phyloP scores from a whole-genome alignment of 495 filamentous ascomycete genomes.

The Xylaria grammica region DNA sequence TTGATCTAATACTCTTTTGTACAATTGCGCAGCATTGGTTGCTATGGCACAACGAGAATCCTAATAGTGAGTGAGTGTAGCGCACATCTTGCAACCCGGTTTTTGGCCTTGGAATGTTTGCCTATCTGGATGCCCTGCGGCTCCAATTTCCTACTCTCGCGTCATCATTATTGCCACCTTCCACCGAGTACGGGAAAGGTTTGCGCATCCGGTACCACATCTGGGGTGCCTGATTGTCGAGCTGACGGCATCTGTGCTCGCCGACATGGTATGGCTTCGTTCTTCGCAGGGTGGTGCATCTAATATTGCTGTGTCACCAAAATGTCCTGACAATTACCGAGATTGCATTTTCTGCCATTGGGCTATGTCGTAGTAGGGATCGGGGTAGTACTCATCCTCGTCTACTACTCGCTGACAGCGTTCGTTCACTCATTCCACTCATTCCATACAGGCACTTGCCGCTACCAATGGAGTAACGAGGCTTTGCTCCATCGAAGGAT shows the following conservation, averaged over 20 bases:
- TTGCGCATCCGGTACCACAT: no score
- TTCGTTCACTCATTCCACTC: no score
- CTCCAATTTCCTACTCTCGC: neutral
- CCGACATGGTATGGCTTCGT: neutral
- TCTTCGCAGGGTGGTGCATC: neutral
- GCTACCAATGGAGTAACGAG: conserved; percentile 11
- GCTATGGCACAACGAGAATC: no score
- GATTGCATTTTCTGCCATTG: neutral
- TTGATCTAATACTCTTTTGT: no score
- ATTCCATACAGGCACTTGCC: neutral
- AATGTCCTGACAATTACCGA: no score
- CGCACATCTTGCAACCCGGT: conserved; percentile 3
- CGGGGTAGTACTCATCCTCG: no score
- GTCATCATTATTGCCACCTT: conserved; percentile 1
- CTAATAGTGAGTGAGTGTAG: no score
- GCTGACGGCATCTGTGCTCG: neutral
- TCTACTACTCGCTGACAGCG: no score
- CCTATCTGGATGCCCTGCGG: conserved; percentile 21
- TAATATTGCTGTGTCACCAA: neutral
- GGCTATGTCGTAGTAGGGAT: neutral
- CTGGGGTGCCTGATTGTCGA: no score
- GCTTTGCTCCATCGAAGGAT: conserved; percentile 20
- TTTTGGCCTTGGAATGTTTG: neutral
- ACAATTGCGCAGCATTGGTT: neutral
- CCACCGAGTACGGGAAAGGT: neutral